These are phyloP conservation scores for Epichloe bromicola DNA, from an alignment of 2,329 filamentous ascomycete genomes.

Conservation along the genomic window DNA sequence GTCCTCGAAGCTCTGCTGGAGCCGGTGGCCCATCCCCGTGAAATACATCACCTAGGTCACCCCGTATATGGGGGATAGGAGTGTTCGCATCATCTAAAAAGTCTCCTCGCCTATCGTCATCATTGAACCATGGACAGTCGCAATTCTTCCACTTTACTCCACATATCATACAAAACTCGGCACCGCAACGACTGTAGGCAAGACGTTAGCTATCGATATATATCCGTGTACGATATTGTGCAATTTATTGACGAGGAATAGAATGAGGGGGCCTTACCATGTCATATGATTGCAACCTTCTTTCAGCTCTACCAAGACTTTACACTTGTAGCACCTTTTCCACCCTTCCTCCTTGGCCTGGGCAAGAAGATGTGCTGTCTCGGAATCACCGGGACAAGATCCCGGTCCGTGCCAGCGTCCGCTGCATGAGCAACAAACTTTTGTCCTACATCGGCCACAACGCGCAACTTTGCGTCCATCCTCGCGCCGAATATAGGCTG, in stretches of 20 bases:
- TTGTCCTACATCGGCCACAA: slow-evolving; percentile 59
- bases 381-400: slow-evolving; percentile 61
- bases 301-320: slow-evolving; percentile 60
- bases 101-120: slow-evolving; percentile 41
- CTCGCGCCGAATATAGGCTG: slow-evolving; percentile 48
- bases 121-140: slow-evolving; percentile 69
- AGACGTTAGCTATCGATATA: not conserved
- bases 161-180: slow-evolving; percentile 81
- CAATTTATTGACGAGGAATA: not conserved
- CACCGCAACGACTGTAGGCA: slow-evolving; percentile 51
- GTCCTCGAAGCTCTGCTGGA: slow-evolving; percentile 17
- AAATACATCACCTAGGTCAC: slow-evolving; percentile 11
- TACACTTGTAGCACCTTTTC: slow-evolving; percentile 66
- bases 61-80: slow-evolving; percentile 23
- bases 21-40: slow-evolving; percentile 14
- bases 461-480: slow-evolving; percentile 51
- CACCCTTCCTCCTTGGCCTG: slow-evolving; percentile 56
- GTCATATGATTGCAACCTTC: slow-evolving; percentile 85
- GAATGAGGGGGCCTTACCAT: slow-evolving; percentile 42
- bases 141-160: slow-evolving; percentile 73
- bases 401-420: slow-evolving; percentile 56
- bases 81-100: slow-evolving; percentile 39
- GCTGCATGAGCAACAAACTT: slow-evolving; percentile 63
- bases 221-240: not conserved
- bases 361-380: slow-evolving; percentile 48